These are phyloP conservation scores for Chlamydomonas sp. DNA, from an alignment of 139 green algal genomes.

Conservation along the genomic window DNA sequence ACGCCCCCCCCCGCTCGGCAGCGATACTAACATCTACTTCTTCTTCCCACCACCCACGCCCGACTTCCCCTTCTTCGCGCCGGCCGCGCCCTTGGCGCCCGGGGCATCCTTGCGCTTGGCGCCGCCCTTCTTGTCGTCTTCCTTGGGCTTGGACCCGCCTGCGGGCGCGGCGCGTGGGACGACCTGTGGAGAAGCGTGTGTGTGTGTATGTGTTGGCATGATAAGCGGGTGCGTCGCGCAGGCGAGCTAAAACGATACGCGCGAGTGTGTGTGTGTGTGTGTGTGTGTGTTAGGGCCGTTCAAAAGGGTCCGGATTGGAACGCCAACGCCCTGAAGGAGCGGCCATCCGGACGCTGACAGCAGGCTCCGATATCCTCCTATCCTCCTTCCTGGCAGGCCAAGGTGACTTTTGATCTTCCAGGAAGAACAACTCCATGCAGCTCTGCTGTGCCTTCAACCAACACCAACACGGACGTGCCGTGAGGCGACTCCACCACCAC, in stretches of 20 bases:
- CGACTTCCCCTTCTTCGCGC: constrained; percentile 37
- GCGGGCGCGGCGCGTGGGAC: not conserved
- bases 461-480: not conserved
- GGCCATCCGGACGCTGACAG: too few species aligned
- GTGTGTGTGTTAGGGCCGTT: not conserved
- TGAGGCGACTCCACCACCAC: not conserved
- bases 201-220: not conserved
- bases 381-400: not conserved
- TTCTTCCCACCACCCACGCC: constrained; percentile 36
- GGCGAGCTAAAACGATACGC: too few species aligned
- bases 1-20: too few species aligned
- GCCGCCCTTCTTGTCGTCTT: constrained; percentile 3
- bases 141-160: not conserved
- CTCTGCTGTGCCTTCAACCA: not conserved
- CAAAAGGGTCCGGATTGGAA: not conserved
- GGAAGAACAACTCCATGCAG: not conserved
- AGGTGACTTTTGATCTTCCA: not conserved
- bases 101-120: constrained; percentile 28
- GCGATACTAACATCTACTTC: too few species aligned
- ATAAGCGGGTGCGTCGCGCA: not conserved
- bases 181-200: not conserved
- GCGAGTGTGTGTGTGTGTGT: not conserved
- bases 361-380: not conserved
- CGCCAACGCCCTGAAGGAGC: too few species aligned
- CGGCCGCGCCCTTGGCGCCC: constrained; percentile 48